Base-by-base conservation (phyloP, 2,329 filamentous ascomycete species). In the Penicillium digitatum region DNA sequence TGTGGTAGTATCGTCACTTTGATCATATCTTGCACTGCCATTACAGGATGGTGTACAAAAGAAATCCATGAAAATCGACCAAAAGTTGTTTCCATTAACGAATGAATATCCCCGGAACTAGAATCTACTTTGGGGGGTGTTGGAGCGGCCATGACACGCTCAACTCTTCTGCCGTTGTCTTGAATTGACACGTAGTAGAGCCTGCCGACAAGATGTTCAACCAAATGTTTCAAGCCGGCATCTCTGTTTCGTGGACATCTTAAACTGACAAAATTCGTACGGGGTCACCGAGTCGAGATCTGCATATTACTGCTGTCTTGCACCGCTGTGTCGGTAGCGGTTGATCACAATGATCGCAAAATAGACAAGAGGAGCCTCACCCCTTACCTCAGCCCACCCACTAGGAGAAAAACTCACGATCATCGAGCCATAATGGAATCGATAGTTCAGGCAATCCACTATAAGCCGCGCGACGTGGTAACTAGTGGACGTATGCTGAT, bases 381-480 rank as follows among this genome's bases (percentile, higher is more conserved):
- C 4, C 39, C 9, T 5, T 26, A 10, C 39, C 3, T 42, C 5
- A 26, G 12, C 14, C 9, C 22, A n/a, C 39, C n/a, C 7, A 26
- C 22, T 16, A n/a, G 22, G 22, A 26, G 93, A 59, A 88, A 88
- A 61, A 84, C 95, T 31, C 88, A 89, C 71, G 80, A 87, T 69
- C 89, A 94, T 75, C 71, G 80, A 44, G 84, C 85, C 62, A 94
- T 95, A 87, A 94, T 95, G 65, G 86, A 92, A 70, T 78, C 94
- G 57, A 95, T 95, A 71, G 89, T 90, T 2, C 79, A 93, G 44
- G 86, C 95, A 56, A 84, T 87, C 61, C 85, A 89, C 61, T 82
- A 88, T 52, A 82, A 86, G 66, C 79, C 79, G 40, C 89, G 89
- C 73, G 78, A 82, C 44, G 79, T 88, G 3, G n/a, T n/a, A n/a